Evolutionary conservation across 257 asterid species (phyloP).

Genomic region (Galeopsis tetrahit): DNA sequence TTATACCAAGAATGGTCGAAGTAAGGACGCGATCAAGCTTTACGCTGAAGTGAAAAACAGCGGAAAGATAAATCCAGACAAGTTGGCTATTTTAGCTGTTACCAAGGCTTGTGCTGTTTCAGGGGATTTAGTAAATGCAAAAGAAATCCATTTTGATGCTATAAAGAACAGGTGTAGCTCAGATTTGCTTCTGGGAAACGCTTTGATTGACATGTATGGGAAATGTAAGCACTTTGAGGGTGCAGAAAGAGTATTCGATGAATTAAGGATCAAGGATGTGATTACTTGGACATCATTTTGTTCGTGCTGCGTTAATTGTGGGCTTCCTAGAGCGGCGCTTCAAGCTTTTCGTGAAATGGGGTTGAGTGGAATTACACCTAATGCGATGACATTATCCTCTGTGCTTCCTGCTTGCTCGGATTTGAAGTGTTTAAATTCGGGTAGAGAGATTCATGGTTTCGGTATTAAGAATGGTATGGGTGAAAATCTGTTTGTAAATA

Average conservation of each 20-base stretch:
- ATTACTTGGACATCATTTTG: conserved; percentile 79
- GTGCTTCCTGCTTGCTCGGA: conserved; percentile 74
- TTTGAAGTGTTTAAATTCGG: conserved; percentile 54
- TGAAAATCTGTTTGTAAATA: conserved; percentile 58
- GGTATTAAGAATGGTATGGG: conserved; percentile 59
- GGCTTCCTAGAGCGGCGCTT: conserved; percentile 53
- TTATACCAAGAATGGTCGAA: conserved; percentile 45
- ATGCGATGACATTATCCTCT: conserved; percentile 61
- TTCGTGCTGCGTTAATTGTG: conserved; percentile 63
- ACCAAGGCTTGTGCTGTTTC: conserved; percentile 51
- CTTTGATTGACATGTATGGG: conserved; percentile 69
- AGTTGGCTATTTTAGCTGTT: conserved; percentile 46
- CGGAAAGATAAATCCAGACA: conserved; percentile 38
- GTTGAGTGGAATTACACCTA: conserved; percentile 51
- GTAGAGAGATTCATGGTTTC: conserved; percentile 64
- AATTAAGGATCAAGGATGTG: conserved; percentile 56
- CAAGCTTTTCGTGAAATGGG: conserved; percentile 57
- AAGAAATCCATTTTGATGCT: conserved; percentile 61
- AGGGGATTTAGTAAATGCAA: conserved; percentile 56
- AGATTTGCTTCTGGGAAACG: conserved; percentile 68
- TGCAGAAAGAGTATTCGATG: conserved; percentile 55
- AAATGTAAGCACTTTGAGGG: conserved; percentile 64
- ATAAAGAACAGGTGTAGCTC: conserved; percentile 41
- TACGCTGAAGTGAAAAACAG: conserved; percentile 39
- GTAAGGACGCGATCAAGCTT: conserved; percentile 43